A percentile compares a stretch with the other conserved stretches of the same genome.
Evolutionary conservation across 352 stramenopile species (phyloP).

Genomic region (Saprolegnia parasitica): DNA sequence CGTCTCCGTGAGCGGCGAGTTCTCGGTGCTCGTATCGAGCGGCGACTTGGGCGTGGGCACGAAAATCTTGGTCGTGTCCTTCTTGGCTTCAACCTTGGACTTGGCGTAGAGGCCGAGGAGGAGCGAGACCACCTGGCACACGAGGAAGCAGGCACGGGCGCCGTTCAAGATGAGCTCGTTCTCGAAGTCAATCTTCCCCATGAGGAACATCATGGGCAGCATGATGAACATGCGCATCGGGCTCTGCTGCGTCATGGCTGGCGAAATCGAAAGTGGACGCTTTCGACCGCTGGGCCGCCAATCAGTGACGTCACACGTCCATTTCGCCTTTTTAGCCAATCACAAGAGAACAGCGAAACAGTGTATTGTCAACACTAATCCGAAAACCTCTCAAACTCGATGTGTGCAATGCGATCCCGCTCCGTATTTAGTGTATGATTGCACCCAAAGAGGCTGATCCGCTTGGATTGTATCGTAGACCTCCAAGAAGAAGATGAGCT

Average conservation of each 20-base stretch:
- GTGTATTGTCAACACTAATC: not conserved
- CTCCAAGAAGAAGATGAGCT: too few species aligned
- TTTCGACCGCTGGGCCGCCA: not conserved
- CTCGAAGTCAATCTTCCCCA: constrained; percentile 84
- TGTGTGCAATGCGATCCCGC: not conserved
- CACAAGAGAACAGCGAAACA: not conserved
- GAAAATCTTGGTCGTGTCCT: constrained; percentile 76
- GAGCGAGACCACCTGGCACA: constrained; percentile 56
- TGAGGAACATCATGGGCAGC: constrained; percentile 82
- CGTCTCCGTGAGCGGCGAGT: constrained; percentile 69
- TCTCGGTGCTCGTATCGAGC: constrained; percentile 77
- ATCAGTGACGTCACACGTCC: not conserved
- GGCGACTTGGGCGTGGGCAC: constrained; percentile 62
- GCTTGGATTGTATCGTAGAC: too few species aligned
- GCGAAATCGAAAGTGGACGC: constrained; percentile 17
- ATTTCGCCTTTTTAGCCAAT: not conserved
- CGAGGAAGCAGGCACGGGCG: constrained; percentile 58
- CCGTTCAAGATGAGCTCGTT: constrained; percentile 55
- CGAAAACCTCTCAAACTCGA: not conserved
- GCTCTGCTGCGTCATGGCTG: constrained; percentile 47
- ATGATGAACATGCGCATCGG: constrained; percentile 77
- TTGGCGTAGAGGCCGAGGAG: constrained; percentile 68
- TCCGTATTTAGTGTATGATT: not conserved
- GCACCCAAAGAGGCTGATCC: too few species aligned
- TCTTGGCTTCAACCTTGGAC: constrained; percentile 63